A percentile compares a stretch with the other conserved stretches of the same genome.
Conservation (phyloP, 306 rosid genomes). For the Inga laurina region DNA sequence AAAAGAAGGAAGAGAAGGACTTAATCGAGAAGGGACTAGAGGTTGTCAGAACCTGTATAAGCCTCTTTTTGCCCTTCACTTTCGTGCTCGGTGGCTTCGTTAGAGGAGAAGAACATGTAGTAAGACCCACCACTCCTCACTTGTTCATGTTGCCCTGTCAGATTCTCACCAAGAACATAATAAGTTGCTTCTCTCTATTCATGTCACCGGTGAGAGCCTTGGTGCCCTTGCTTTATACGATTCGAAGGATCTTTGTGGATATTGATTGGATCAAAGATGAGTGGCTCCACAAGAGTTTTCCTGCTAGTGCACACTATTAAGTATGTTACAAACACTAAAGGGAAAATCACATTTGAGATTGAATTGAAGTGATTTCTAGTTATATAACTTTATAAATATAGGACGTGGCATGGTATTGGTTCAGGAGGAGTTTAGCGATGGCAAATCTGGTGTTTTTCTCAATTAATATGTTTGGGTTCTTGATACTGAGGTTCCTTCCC, state of each 20-base stretch:
- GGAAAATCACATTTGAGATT: not conserved
- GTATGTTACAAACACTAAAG: conserved; percentile 11
- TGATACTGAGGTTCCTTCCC: conserved; percentile 79
- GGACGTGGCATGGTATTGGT: conserved; percentile 85
- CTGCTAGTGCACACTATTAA: conserved; percentile 56
- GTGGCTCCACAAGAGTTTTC: conserved; percentile 55
- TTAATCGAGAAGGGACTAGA: conserved; percentile 42
- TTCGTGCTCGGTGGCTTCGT: conserved; percentile 83
- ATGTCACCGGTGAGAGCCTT: conserved; percentile 77
- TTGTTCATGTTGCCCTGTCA: conserved; percentile 73
- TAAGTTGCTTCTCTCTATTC: conserved; percentile 67
- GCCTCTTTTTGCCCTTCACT: conserved; percentile 74
- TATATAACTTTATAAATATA: conserved; percentile 21
- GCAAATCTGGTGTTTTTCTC: conserved; percentile 63
- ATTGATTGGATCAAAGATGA: conserved; percentile 62
- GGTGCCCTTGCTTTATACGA: conserved; percentile 69
- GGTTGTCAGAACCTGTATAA: conserved; percentile 53
- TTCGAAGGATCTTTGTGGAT: conserved; percentile 66
- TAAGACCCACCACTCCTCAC: conserved; percentile 70
- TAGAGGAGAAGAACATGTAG: conserved; percentile 69
- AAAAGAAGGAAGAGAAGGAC: conserved; percentile 76
- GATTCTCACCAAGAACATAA: conserved; percentile 71
- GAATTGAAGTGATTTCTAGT: not conserved
- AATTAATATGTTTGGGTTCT: conserved; percentile 55
- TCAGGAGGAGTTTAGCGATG: conserved; percentile 59